Conservation (phyloP, 2,329 filamentous ascomycete genomes). For the Fusarium sp. region DNA sequence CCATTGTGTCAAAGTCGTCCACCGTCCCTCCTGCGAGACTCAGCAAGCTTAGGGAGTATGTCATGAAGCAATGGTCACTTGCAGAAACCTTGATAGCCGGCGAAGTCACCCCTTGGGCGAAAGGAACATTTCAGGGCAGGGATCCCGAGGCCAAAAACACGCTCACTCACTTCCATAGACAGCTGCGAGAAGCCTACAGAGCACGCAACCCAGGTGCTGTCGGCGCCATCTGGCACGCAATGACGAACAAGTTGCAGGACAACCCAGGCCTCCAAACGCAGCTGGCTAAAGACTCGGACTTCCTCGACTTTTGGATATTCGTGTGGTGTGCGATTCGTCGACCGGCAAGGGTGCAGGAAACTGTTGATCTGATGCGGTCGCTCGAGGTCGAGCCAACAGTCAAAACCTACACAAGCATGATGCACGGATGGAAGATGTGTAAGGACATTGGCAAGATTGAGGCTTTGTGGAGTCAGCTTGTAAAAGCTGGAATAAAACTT, state of each 20-base stretch:
- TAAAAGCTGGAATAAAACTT: conserved; percentile 68
- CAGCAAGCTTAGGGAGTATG: conserved; percentile 45
- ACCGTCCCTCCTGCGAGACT: conserved; percentile 39
- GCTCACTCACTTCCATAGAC: conserved; percentile 46
- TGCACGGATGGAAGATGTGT: conserved; percentile 75
- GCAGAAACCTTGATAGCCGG: conserved; percentile 45
- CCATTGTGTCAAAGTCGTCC: conserved; percentile 33
- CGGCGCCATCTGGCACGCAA: conserved; percentile 53
- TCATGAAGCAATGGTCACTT: conserved; percentile 49
- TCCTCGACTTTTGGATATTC: conserved; percentile 58
- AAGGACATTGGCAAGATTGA: conserved; percentile 72
- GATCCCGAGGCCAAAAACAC: conserved; percentile 14
- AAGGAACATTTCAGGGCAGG: conserved; percentile 5
- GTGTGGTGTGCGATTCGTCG: conserved; percentile 56
- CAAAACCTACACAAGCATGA: conserved; percentile 79
- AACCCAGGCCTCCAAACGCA: conserved; percentile 46
- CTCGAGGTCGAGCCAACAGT: conserved; percentile 70
- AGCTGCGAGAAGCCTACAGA: conserved; percentile 50
- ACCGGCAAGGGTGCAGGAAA: conserved; percentile 51
- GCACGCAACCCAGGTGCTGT: conserved; percentile 50
- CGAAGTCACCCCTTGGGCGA: conserved; percentile 44
- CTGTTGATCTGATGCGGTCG: conserved; percentile 59
- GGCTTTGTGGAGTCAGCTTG: conserved; percentile 75
- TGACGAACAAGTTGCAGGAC: conserved; percentile 47
- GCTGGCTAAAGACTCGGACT: conserved; percentile 53